phyloP scores from a whole-genome alignment of 108 stramenopile species.

The Cyclotella sp. region DNA sequence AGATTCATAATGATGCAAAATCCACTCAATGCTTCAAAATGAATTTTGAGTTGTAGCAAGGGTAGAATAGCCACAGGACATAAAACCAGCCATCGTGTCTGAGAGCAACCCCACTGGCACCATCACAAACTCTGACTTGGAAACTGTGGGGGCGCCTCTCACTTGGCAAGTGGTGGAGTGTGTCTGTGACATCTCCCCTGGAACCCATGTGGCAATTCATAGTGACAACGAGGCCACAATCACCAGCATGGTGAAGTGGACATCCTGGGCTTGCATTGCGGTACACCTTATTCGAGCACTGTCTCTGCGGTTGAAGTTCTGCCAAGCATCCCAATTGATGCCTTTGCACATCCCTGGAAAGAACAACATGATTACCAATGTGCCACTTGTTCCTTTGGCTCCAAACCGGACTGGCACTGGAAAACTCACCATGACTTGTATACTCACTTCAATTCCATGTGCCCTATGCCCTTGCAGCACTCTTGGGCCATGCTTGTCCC shows the following conservation, averaged over 20 bases:
- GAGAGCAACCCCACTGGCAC: not conserved
- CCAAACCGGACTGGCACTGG: slow-evolving; percentile 20
- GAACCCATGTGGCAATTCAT: slow-evolving; percentile 5
- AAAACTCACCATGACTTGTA: not conserved
- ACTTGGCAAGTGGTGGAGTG: not conserved
- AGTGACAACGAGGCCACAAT: slow-evolving; percentile 12
- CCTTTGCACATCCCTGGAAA: slow-evolving; percentile 14
- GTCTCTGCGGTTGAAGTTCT: not conserved
- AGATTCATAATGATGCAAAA: too few species aligned
- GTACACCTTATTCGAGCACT: slow-evolving; percentile 6
- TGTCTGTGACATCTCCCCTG: not conserved
- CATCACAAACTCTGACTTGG: not conserved
- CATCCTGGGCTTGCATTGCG: slow-evolving; percentile 12
- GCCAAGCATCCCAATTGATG: not conserved
- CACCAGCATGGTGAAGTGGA: slow-evolving; percentile 13
- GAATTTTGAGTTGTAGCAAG: too few species aligned
- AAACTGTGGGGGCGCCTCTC: not conserved
- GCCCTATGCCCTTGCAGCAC: not conserved
- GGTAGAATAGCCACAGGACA: slow-evolving; percentile 1
- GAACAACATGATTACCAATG: slow-evolving; percentile 19
- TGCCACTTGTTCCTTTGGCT: slow-evolving; percentile 24
- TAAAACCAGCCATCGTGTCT: not conserved
- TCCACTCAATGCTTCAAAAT: too few species aligned
- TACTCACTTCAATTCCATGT: slow-evolving; percentile 12
- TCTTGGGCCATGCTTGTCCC: not conserved